Conservation (phyloP, 2,329 filamentous ascomycete genomes). For the Taxawa tesnikishii region DNA sequence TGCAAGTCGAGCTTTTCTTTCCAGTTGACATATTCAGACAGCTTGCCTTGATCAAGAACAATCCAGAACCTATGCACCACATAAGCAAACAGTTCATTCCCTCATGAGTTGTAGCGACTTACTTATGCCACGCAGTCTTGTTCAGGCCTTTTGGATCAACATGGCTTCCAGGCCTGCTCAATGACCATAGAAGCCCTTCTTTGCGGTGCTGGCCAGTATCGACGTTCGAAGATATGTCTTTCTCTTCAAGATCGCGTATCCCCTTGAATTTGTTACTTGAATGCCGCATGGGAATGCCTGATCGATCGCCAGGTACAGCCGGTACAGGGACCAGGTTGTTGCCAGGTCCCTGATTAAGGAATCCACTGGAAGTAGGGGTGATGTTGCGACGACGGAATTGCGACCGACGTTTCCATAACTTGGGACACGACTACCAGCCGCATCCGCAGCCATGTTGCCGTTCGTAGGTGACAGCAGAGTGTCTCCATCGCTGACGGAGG, state of each 20-base stretch:
- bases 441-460: neutral
- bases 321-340: constrained; percentile 1
- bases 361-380: neutral
- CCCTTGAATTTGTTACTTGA: constrained; percentile 64
- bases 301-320: neutral
- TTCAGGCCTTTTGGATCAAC: constrained; percentile 92
- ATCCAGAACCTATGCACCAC: constrained; percentile 75
- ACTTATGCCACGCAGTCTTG: constrained; percentile 99
- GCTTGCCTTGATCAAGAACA: constrained; percentile 87
- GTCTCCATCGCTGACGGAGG: neutral
- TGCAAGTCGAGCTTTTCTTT: constrained; percentile 94
- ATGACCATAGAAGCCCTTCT: constrained; percentile 87
- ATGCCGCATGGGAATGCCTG: constrained; percentile 13
- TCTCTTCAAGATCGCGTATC: constrained; percentile 83
- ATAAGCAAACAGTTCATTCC: constrained; percentile 16
- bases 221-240: constrained; percentile 42
- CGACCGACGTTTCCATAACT: constrained; percentile 2
- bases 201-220: constrained; percentile 60
- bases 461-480: neutral
- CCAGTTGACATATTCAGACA: constrained; percentile 99
- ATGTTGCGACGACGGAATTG: constrained; percentile 2
- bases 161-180: constrained; percentile 85
- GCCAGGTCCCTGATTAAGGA: constrained; percentile 1
- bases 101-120: constrained; percentile 25
- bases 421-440: neutral